Evolutionary conservation across 495 filamentous ascomycete genomes (phyloP).

Genomic region (Paragyromitra xinjiangensis): DNA sequence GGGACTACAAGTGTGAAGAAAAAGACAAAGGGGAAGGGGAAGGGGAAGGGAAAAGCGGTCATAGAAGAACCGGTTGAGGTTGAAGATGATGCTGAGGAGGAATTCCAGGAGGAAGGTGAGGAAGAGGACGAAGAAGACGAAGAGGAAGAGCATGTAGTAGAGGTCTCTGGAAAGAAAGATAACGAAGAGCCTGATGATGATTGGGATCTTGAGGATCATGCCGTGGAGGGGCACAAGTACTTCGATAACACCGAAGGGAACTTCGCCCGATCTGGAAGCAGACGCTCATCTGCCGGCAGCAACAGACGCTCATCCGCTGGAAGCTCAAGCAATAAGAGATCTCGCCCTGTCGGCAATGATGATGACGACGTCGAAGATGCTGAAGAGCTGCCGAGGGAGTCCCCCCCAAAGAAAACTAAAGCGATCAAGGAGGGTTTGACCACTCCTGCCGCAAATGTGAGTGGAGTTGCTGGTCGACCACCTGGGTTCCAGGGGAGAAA

Average conservation of each 20-base stretch:
- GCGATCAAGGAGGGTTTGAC: slow-evolving; percentile 26
- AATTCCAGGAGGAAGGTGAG: slow-evolving; percentile 11
- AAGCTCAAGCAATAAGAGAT: slow-evolving; percentile 28
- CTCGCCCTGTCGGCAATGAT: not conserved
- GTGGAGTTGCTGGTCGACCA: slow-evolving; percentile 49
- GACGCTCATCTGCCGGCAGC: slow-evolving; percentile 7
- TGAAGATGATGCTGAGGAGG: slow-evolving; percentile 39
- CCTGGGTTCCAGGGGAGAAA: slow-evolving; percentile 56
- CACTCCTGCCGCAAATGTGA: slow-evolving; percentile 22
- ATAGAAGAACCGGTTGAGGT: slow-evolving; percentile 13
- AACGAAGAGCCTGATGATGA: slow-evolving; percentile 36
- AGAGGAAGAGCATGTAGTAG: slow-evolving; percentile 21
- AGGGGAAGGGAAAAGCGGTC: slow-evolving; percentile 22
- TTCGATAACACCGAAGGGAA: slow-evolving; percentile 4
- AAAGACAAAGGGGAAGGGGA: slow-evolving; percentile 17
- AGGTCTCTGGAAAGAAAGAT: not conserved
- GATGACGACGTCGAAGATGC: not conserved
- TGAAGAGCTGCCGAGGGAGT: slow-evolving; percentile 15
- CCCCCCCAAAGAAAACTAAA: slow-evolving; percentile 41
- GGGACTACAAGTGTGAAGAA: slow-evolving; percentile 9
- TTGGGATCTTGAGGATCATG: slow-evolving; percentile 17
- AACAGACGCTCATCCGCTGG: slow-evolving; percentile 21
- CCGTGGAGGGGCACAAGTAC: slow-evolving; percentile 9
- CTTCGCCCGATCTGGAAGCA: not conserved
- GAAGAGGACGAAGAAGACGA: slow-evolving; percentile 21